A percentile compares a stretch with the other conserved stretches of the same genome.
phyloP scores from a whole-genome alignment of 1,284 basidiomycete species.

The Irpex sp. region DNA sequence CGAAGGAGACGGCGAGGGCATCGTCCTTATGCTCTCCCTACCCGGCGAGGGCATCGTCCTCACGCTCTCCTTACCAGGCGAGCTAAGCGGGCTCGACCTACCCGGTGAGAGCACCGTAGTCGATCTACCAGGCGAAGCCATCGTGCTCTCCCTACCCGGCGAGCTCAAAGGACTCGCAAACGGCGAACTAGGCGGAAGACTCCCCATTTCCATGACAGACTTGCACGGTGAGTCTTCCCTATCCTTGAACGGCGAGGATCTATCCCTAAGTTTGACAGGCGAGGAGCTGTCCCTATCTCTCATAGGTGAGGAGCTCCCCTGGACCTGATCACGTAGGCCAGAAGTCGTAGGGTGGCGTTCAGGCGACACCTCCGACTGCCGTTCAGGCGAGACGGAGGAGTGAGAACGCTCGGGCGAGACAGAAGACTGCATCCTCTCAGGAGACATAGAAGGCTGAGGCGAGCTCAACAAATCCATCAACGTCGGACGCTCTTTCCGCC shows the following conservation, averaged over 20 bases:
- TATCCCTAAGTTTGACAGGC: not conserved
- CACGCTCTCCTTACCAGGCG: too few relatives aligned
- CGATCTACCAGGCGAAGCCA: too few relatives aligned
- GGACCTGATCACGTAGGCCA: not conserved
- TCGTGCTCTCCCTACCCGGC: too few relatives aligned
- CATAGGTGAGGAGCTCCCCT: not conserved
- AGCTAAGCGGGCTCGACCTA: too few relatives aligned
- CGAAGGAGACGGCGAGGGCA: not conserved
- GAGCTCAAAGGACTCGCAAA: not conserved
- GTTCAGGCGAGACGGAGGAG: too few relatives aligned
- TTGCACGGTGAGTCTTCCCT: too few relatives aligned
- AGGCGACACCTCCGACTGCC: too few relatives aligned
- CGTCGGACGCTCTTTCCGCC: conserved; percentile 3
- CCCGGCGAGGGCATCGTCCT: not conserved
- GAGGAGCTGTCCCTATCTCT: not conserved
- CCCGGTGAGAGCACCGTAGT: too few relatives aligned
- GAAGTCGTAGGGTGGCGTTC: not conserved
- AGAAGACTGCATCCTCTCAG: not conserved
- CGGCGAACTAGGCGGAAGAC: conserved; percentile 1
- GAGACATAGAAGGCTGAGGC: conserved; percentile 2
- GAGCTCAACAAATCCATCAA: conserved; percentile 9
- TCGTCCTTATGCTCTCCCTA: not conserved
- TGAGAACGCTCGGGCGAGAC: too few relatives aligned
- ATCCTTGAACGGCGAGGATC: not conserved
- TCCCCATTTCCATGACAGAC: not conserved